These are phyloP conservation scores for Penicillium tannophilum DNA, from an alignment of 495 filamentous ascomycete genomes.

Conservation along the genomic window DNA sequence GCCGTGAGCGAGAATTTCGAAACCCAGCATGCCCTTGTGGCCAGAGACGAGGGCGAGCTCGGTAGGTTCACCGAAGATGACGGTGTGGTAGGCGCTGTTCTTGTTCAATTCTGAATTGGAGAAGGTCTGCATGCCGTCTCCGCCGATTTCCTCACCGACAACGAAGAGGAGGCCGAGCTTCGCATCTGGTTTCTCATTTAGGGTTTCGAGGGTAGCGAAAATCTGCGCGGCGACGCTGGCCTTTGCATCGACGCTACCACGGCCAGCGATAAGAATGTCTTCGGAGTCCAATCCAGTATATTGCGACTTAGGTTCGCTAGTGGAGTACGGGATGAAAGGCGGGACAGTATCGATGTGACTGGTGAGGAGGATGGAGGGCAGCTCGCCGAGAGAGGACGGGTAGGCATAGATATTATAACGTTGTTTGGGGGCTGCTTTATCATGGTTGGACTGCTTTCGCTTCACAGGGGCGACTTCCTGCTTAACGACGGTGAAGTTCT, in stretches of 20 bases:
- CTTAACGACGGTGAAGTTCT: conserved; percentile 67
- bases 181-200: conserved; percentile 42
- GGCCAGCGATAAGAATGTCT: conserved; percentile 62
- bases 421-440: conserved; percentile 20
- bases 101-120: conserved; percentile 43
- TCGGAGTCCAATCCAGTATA: conserved; percentile 28
- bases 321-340: conserved; percentile 61
- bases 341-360: conserved; percentile 76
- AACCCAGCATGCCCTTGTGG: conserved; percentile 79
- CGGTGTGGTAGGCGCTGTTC: conserved; percentile 55
- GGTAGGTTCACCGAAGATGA: conserved; percentile 91
- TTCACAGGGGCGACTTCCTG: conserved; percentile 48
- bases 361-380: conserved; percentile 69
- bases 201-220: conserved; percentile 63
- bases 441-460: conserved; percentile 11
- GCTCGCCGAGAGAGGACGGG: conserved; percentile 49
- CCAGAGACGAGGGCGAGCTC: conserved; percentile 82
- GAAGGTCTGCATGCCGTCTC: conserved; percentile 77
- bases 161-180: conserved; percentile 80
- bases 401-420: conserved; percentile 84
- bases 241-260: conserved; percentile 90
- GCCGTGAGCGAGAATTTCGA: conserved; percentile 66
- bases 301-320: conserved; percentile 20
- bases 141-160: conserved; percentile 80
- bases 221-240: conserved; percentile 81